Base-by-base conservation (phyloP, 2,329 filamentous ascomycete species). In the Lasiodiplodia gonubiensis region DNA sequence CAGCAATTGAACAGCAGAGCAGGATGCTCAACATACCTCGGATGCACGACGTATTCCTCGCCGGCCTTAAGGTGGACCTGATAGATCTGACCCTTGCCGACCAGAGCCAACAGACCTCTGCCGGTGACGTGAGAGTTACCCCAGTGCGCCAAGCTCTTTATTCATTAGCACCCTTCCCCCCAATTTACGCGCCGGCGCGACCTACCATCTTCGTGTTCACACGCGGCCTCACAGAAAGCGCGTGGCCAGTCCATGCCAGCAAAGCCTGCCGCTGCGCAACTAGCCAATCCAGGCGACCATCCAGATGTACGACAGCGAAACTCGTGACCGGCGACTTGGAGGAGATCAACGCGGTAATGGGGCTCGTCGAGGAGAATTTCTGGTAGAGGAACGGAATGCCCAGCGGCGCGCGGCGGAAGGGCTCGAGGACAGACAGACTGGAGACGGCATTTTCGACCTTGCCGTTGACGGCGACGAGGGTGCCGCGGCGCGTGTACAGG, bases 361-460 rank as follows among this genome's bases (percentile, higher is more conserved):
- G 94, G 55, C 89, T 92, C 0, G 94, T 93, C 0, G 94, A 94
- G 39, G 93, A 90, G 71, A 98, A 88, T 80, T 85, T 86, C 81
- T 98, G 94, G 81, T 98, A 98, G 69, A 99, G 86, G 80, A 99
- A 99, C 0, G 95, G 95, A 61, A 98, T 91, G 71, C 94, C 93
- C 33, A 97, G 86, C 57, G 89, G 80, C 27, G 91, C 90, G 78
- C 95, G 89, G 68, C 89, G 87, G 75, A 97, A 86, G 18, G 95
- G 95, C 69, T 93, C 91, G 66, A 98, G 88, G 63, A 97, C 80
- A 53, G 93, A 94, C 68, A 99, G 86, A 0, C 93, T 96, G 2
- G 95, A 98, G 79, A 96, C 87, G 18, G 92, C 90, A 86, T 96
- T 96, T 76, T 97, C 93, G 67, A 92, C 86, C 78, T 96, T 94